Base-by-base conservation (phyloP, 2,329 filamentous ascomycete species). In the Colletotrichum aenigma region DNA sequence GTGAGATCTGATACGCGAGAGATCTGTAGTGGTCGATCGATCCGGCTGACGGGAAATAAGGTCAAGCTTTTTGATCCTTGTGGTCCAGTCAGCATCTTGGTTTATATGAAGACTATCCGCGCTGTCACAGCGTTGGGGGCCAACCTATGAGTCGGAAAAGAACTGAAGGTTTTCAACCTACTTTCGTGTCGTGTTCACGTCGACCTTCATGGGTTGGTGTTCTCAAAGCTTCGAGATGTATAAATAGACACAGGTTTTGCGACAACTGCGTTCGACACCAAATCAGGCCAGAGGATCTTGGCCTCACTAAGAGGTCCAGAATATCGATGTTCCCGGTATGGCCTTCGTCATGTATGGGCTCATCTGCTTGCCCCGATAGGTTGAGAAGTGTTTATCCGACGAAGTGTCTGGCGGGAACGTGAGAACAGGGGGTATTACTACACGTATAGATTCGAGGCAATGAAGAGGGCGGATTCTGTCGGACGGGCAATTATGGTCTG, bases 391-490 rank as follows among this genome's bases (percentile, higher is more conserved):
- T 12, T 48, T 12, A 5, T n/a, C 3, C 3, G 18, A 21, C 6
- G 1, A 21, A n/a, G n/a, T 4, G 6, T 7, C 43, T 1, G 18
- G 6, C 18, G 0, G 38, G 18, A 48, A 0, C 18, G 18, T n/a
- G 18, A 48, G 38, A 6, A 12, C 9, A 43, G 3, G 38, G 38
- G 38, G 5, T 48, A 48, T 21, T 48, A 3, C 10, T 7, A 48
- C 9, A 6, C 43, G n/a, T 48, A 21, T 48, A 48, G 43, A 13
- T 48, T 21, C 10, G 3, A 10, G 9, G 43, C 2, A n/a, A 13
- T 48, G 43, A 12, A 21, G 0, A 48, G 10, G 1, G 43, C 0
- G 0, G 8, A 9, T 9, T 0, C 18, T 48, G 18, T 10, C 2
- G 10, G 9, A n/a, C 0, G 0, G 3, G 9, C 9, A 7, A 48